phyloP scores from a whole-genome alignment of 768 basidiomycete genomes.

The Hypholoma fasciculare region DNA sequence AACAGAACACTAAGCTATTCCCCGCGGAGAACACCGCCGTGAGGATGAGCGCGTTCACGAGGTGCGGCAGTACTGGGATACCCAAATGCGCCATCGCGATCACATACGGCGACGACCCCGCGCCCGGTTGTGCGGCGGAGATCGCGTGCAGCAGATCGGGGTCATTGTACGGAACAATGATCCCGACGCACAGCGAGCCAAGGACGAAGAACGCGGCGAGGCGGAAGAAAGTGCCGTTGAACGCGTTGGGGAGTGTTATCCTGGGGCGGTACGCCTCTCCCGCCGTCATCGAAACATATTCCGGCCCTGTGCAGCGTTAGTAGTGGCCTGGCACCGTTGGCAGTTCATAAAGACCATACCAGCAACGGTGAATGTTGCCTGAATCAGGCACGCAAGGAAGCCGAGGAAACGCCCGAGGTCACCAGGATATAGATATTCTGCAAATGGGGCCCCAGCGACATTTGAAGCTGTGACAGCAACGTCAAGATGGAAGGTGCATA shows the following conservation, averaged over 20 bases:
- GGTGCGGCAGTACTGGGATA: conserved; percentile 64
- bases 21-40: conserved; percentile 72
- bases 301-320: conserved; percentile 35
- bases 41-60: conserved; percentile 73
- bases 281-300: conserved; percentile 59
- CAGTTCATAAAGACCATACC: conserved; percentile 25
- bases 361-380: conserved; percentile 62
- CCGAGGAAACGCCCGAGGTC: conserved; percentile 59
- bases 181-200: conserved; percentile 70
- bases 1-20: conserved; percentile 67
- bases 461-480: conserved; percentile 33
- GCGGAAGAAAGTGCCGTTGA: conserved; percentile 75
- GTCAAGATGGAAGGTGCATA: background rate
- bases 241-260: conserved; percentile 67
- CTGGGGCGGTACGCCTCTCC: conserved; percentile 75
- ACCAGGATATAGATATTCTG: conserved; percentile 55
- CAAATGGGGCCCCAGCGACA: conserved; percentile 54
- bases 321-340: background rate
- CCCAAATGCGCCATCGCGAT: conserved; percentile 74
- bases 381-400: conserved; percentile 61
- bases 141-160: conserved; percentile 49
- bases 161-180: conserved; percentile 78
- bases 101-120: conserved; percentile 79
- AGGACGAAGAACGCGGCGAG: conserved; percentile 78
- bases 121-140: conserved; percentile 56